A percentile compares a stretch with the other conserved stretches of the same genome.
Evolutionary conservation across 73 alveolate species (phyloP).

Genomic region (Paramecium bursaria): DNA sequence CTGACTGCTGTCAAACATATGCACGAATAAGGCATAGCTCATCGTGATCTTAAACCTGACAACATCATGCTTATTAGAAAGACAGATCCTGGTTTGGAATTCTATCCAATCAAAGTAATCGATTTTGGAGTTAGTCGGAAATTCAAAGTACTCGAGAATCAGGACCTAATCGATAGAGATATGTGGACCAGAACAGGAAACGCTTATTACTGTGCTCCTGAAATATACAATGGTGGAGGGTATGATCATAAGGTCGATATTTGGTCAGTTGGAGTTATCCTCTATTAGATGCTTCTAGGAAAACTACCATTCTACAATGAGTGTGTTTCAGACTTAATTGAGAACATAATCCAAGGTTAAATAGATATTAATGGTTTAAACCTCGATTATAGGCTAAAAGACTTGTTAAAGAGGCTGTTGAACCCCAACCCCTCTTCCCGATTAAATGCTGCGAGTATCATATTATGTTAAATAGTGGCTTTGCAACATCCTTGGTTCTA

Average conservation of each 20-base stretch:
- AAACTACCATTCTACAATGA: conserved; percentile 70
- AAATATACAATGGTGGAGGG: conserved; percentile 68
- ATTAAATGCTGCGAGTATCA: conserved; percentile 21
- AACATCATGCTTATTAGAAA: conserved; percentile 79
- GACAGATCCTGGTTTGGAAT: neutral
- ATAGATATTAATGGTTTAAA: neutral
- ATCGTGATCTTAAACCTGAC: conserved; percentile 91
- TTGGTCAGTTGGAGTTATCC: conserved; percentile 89
- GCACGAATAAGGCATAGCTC: conserved; percentile 66
- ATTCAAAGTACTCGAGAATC: conserved; percentile 1
- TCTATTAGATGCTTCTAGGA: conserved; percentile 68
- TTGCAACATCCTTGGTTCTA: conserved; percentile 59
- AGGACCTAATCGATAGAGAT: conserved; percentile 16
- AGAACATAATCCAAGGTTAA: conserved; percentile 4
- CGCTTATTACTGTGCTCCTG: conserved; percentile 64
- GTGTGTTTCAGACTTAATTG: conserved; percentile 39
- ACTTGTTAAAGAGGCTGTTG: conserved; percentile 10
- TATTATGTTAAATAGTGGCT: conserved; percentile 46
- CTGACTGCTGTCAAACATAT: conserved; percentile 47
- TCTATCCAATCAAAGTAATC: conserved; percentile 9
- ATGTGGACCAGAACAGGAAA: conserved; percentile 73
- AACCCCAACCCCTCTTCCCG: conserved; percentile 2
- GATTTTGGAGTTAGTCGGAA: conserved; percentile 54
- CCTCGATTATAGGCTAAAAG: conserved; percentile 6
- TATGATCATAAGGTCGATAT: conserved; percentile 94